Conservation (phyloP, 441 rosid genomes). For the Theobroma grandiflorum region DNA sequence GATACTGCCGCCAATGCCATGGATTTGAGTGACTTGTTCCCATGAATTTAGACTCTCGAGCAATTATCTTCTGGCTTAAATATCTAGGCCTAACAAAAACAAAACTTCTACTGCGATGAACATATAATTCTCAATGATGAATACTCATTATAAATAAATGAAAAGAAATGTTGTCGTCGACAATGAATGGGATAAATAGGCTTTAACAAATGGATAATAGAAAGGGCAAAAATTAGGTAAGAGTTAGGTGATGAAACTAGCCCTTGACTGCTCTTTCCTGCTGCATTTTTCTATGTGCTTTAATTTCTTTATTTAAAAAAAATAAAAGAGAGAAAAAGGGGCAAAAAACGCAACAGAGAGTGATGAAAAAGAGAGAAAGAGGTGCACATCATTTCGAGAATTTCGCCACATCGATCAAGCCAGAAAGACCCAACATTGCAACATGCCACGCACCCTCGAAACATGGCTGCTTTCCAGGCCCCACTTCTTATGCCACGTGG, state of each 20-base stretch:
- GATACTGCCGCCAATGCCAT: no score
- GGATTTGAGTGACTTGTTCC: no score
- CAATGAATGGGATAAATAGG: no score
- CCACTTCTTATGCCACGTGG: conserved; percentile 43
- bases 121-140: not conserved
- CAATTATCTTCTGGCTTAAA: not conserved
- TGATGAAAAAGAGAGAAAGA: not conserved
- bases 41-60: not conserved
- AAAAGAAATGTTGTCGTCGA: not conserved
- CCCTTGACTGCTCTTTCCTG: not conserved
- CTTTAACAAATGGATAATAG: no score
- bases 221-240: not conserved
- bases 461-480: conserved; percentile 33
- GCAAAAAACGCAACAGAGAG: conserved; percentile 5
- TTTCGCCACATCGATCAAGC: conserved; percentile 58
- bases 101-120: not conserved
- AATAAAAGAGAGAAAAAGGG: not conserved
- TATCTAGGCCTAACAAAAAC: not conserved
- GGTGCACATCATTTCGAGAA: conserved; percentile 40
- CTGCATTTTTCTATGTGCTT: no score
- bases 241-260: conserved; percentile 8
- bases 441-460: conserved; percentile 52
- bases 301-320: not conserved
- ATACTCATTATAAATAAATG: not conserved
- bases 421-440: conserved; percentile 56